Evolutionary conservation across 78 protist species (phyloP).

Genomic region (Carpediemonas membranifera): DNA sequence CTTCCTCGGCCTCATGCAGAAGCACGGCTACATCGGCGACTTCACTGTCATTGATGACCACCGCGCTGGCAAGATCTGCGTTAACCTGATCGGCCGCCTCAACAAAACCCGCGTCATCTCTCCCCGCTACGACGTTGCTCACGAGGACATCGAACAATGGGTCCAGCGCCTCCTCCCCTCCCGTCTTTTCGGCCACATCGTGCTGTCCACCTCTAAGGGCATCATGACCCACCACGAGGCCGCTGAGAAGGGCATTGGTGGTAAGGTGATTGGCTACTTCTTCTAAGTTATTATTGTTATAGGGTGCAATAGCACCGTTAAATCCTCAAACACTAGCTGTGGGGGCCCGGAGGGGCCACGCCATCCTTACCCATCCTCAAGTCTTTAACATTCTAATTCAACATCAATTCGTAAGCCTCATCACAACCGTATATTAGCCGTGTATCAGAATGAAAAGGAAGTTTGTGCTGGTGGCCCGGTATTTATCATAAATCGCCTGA

Average conservation of each 20-base stretch:
- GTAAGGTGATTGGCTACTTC: constrained; percentile 89
- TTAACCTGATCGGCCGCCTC: constrained; percentile 92
- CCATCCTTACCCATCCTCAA: too few species aligned
- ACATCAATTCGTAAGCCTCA: too few species aligned
- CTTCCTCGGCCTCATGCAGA: constrained; percentile 93
- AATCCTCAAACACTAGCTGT: too few species aligned
- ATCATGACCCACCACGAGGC: constrained; percentile 99
- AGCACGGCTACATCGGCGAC: constrained; percentile 93
- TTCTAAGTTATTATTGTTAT: too few species aligned
- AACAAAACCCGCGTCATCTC: constrained; percentile 97
- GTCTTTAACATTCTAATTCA: too few species aligned
- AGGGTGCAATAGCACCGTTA: too few species aligned
- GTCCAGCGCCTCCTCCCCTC: constrained; percentile 84
- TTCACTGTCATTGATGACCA: constrained; percentile 98
- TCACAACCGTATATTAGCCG: too few species aligned
- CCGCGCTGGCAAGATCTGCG: constrained; percentile 94
- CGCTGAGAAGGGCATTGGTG: constrained; percentile 84
- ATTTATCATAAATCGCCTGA: too few species aligned
- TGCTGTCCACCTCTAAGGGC: constrained; percentile 95
- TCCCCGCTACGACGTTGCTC: constrained; percentile 87
- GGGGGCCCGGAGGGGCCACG: too few species aligned
- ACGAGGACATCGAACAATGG: constrained; percentile 63
- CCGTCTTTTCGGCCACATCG: constrained; percentile 94
- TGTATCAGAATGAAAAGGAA: too few species aligned
- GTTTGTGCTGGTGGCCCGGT: too few species aligned